phyloP scores from a whole-genome alignment of 495 filamentous ascomycete species.

The Hypoxylon lenormandii region DNA sequence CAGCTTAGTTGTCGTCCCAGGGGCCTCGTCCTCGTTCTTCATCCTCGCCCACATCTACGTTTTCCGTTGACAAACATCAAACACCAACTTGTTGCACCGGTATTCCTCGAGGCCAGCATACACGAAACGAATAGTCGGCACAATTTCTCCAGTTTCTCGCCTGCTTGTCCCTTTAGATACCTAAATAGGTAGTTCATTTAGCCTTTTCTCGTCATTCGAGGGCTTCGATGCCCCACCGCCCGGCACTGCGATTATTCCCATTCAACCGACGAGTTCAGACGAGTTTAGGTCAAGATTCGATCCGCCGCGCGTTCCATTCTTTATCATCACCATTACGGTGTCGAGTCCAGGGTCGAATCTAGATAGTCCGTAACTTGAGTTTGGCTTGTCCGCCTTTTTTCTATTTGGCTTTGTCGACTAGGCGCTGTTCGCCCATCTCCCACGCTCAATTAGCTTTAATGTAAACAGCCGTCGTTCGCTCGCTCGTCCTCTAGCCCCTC shows the following conservation, averaged over 20 bases:
- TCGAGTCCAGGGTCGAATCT: no score
- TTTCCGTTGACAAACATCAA: background rate
- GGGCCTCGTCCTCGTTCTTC: background rate
- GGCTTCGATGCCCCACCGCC: background rate
- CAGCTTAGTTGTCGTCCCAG: slow-evolving; percentile 3
- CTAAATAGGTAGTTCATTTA: background rate
- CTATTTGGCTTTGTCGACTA: background rate
- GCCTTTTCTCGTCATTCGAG: background rate
- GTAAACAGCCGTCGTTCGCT: slow-evolving; percentile 18
- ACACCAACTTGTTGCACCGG: background rate
- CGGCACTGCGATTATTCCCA: background rate
- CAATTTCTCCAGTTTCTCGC: slow-evolving; percentile 11
- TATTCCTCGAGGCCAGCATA: background rate
- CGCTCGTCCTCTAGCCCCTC: background rate
- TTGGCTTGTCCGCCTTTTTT: background rate
- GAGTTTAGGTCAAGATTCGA: background rate
- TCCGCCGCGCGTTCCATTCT: background rate
- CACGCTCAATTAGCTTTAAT: slow-evolving; percentile 14
- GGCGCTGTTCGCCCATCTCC: background rate
- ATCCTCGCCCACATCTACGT: background rate
- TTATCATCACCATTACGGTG: no score
- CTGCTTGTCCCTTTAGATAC: background rate
- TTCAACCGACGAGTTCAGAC: slow-evolving; percentile 2
- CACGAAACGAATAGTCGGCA: background rate
- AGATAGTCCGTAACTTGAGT: background rate